A percentile compares a stretch with the other conserved stretches of the same genome.
Conservation (phyloP, 495 filamentous ascomycete genomes). For the Tuber borchii region DNA sequence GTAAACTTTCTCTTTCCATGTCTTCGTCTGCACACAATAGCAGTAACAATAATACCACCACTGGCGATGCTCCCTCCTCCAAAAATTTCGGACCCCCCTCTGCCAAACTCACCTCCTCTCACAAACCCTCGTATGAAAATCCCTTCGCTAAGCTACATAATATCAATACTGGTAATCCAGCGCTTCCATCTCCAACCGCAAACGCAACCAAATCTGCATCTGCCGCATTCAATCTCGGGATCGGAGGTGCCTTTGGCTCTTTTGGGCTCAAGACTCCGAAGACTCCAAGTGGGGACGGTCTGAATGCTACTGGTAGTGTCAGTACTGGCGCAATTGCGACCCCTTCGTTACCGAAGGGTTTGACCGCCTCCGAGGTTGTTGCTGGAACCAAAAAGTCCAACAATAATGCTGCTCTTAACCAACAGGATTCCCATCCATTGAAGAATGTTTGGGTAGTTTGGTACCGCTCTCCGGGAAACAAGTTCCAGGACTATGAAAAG, state of each 20-base stretch:
- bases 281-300: constrained; percentile 62
- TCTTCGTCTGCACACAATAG: constrained; percentile 54
- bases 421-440: constrained; percentile 53
- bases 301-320: constrained; percentile 37
- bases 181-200: constrained; percentile 75
- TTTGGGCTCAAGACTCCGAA: constrained; percentile 92
- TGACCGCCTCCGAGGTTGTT: constrained; percentile 47
- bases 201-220: constrained; percentile 57
- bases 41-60: constrained; percentile 59
- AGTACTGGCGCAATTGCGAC: constrained; percentile 26
- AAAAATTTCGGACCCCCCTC: constrained; percentile 54
- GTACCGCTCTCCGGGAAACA: constrained; percentile 81
- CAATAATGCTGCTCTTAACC: constrained; percentile 43
- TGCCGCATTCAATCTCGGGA: constrained; percentile 82
- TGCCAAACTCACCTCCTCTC: constrained; percentile 67
- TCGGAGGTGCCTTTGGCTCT: constrained; percentile 86
- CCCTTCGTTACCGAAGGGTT: constrained; percentile 32
- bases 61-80: constrained; percentile 57
- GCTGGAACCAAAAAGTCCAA: constrained; percentile 62
- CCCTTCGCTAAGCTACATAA: constrained; percentile 62
- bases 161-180: constrained; percentile 61
- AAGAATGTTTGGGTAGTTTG: constrained; percentile 92
- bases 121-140: constrained; percentile 62
- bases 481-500: constrained; percentile 96
- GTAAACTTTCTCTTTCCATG: constrained; percentile 85